phyloP scores from a whole-genome alignment of 225 moss, liverwort and hornwort species.

The Pleurozium schreberi region DNA sequence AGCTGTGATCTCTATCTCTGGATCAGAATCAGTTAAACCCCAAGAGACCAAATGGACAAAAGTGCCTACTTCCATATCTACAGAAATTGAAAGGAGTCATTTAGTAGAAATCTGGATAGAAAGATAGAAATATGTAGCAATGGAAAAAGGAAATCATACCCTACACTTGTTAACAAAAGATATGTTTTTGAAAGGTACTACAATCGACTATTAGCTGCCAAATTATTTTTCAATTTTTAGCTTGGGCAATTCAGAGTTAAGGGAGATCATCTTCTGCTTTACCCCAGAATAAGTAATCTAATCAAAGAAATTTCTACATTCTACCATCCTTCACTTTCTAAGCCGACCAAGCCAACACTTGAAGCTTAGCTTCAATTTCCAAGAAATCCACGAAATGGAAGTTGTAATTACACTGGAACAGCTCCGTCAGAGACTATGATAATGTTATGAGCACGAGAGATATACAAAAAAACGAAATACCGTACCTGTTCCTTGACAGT shows the following conservation, averaged over 20 bases:
- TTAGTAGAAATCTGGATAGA: background rate
- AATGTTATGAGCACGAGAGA: background rate
- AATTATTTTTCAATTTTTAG: background rate
- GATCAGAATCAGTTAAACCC: background rate
- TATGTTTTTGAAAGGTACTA: background rate
- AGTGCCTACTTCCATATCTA: background rate
- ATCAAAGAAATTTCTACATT: background rate
- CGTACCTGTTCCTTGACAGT: conserved; percentile 33
- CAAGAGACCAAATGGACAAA: background rate
- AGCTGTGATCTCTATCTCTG: background rate
- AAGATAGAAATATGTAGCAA: background rate
- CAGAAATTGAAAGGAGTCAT: background rate
- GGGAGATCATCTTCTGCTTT: background rate
- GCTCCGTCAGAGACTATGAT: background rate
- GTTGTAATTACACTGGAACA: background rate
- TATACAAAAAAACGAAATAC: background rate
- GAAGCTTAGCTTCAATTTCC: background rate
- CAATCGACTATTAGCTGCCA: background rate
- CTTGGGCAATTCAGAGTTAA: background rate
- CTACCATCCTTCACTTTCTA: background rate
- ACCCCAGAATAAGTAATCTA: background rate
- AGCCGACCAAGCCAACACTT: background rate
- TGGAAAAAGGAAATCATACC: background rate
- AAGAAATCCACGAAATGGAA: background rate
- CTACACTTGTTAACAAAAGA: background rate